These are phyloP conservation scores for Mycena vulgaris DNA, from an alignment of 768 basidiomycete species.

Conservation along the genomic window DNA sequence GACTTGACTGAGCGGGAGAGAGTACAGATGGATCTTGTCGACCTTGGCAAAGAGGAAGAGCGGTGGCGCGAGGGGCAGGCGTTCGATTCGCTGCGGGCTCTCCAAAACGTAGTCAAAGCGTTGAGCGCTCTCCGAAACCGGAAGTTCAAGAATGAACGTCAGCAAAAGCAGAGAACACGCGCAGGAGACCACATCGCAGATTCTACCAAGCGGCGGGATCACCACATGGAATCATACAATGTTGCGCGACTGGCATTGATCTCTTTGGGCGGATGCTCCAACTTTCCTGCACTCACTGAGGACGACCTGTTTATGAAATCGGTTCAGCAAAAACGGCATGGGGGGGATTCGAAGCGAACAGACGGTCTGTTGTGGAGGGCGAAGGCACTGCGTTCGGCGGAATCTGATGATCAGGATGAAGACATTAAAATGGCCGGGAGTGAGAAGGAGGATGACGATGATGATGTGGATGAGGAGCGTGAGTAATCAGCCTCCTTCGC, in stretches of 20 bases:
- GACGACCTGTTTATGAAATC: conserved; percentile 15
- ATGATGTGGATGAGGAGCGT: too few species aligned
- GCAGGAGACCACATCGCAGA: background rate
- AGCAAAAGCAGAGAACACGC: conserved; percentile 9
- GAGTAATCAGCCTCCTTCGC: too few species aligned
- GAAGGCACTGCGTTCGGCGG: too few species aligned
- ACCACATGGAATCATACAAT: background rate
- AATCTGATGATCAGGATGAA: too few species aligned
- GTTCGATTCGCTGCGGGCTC: background rate
- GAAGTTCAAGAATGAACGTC: conserved; percentile 5
- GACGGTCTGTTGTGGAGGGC: conserved; percentile 3
- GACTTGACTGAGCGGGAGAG: conserved; percentile 3
- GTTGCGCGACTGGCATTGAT: conserved; percentile 4
- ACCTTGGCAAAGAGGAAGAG: background rate
- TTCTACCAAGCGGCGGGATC: background rate
- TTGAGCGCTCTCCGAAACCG: background rate
- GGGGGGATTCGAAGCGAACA: background rate
- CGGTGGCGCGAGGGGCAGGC: conserved; percentile 7
- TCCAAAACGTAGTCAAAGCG: conserved; percentile 3
- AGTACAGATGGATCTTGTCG: background rate
- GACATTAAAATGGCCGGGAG: too few species aligned
- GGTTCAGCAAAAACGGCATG: too few species aligned
- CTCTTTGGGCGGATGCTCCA: background rate
- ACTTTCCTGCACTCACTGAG: conserved; percentile 17
- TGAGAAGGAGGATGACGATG: too few species aligned